Base-by-base conservation (phyloP, 2,329 filamentous ascomycete genomes). In the Penicillium expansum region DNA sequence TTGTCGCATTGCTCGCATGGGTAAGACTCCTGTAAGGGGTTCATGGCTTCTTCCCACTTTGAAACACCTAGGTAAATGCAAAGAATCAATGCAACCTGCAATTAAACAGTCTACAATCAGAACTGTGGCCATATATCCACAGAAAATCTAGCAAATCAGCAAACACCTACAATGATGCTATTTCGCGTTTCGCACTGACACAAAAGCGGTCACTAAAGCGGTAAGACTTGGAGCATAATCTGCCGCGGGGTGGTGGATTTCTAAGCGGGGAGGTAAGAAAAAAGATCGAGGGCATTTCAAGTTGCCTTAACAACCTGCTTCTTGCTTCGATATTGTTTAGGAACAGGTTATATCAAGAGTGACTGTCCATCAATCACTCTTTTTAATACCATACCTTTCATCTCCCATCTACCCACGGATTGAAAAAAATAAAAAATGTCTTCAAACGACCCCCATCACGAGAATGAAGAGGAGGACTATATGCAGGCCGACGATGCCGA, bases 401-500 rank as follows among this genome's bases (percentile, higher is more conserved):
- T 20, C 5, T 20, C 14, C 32, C 43, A 22, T 14, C 10, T 41
- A 43, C 27, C 13, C 9, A 52, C 37, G 3, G 4, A 42, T 9
- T 24, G 37, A 24, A 51, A 47, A 32, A 39, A 56, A 44, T 20
- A 55, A 44, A 65, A 54, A 57, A 76, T 74, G 71, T 72, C 72
- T 11, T 69, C 72, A 16, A 70, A 72, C 62, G 67, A 74, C 35
- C 67, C 69, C 33, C 58, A 67, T 43, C 76, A 74, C 52, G 81
- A 85, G 55, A 83, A 86, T 60, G 83, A 85, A 52, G 84, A 88
- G 59, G 84, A 87, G 66, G 87, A 86, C 63, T 87, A 92, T 77
- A 84, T 96, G 62, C 86, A 87, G 67, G 84, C 85, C 53, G 87
- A 89, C 37, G 92, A 96, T 63, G 88, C 86, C 3, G 88, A 85